Evolutionary conservation across 2,329 filamentous ascomycete species (phyloP).

Genomic region (Sphaerulina vaccinii): DNA sequence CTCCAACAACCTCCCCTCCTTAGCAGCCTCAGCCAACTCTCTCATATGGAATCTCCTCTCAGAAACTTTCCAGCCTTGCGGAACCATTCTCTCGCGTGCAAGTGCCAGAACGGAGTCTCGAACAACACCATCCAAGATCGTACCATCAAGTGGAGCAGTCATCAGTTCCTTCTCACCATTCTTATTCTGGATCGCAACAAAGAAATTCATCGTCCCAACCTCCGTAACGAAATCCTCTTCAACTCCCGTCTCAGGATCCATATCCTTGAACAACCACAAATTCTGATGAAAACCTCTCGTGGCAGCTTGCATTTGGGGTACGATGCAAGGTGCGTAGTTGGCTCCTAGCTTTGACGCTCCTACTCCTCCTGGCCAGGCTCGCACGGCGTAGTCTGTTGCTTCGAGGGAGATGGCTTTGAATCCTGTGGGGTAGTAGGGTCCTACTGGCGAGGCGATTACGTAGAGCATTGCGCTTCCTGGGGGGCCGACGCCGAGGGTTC

Average conservation of each 20-base stretch:
- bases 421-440: slow-evolving; percentile 95
- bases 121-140: slow-evolving; percentile 92
- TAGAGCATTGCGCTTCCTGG: slow-evolving; percentile 89
- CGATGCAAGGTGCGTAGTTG: slow-evolving; percentile 98
- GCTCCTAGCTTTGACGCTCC: slow-evolving; percentile 98
- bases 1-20: slow-evolving; percentile 84
- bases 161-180: slow-evolving; percentile 89
- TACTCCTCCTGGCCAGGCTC: slow-evolving; percentile 95
- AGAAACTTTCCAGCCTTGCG: slow-evolving; percentile 81
- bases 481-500: slow-evolving; percentile 87
- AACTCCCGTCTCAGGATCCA: slow-evolving; percentile 33
- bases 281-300: slow-evolving; percentile 96
- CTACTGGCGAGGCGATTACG: slow-evolving; percentile 93
- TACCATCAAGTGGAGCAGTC: slow-evolving; percentile 94
- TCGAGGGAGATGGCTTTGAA: slow-evolving; percentile 97
- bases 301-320: slow-evolving; percentile 91
- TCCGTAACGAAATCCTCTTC: slow-evolving; percentile 89
- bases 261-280: slow-evolving; percentile 89
- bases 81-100: slow-evolving; percentile 76
- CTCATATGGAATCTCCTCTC: slow-evolving; percentile 93
- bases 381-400: slow-evolving; percentile 85
- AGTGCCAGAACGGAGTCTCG: slow-evolving; percentile 86
- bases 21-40: slow-evolving; percentile 75
- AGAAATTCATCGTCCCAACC: slow-evolving; percentile 99
- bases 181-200: slow-evolving; percentile 80